Conservation (phyloP, 441 rosid species). For the Syzygium malaccense region DNA sequence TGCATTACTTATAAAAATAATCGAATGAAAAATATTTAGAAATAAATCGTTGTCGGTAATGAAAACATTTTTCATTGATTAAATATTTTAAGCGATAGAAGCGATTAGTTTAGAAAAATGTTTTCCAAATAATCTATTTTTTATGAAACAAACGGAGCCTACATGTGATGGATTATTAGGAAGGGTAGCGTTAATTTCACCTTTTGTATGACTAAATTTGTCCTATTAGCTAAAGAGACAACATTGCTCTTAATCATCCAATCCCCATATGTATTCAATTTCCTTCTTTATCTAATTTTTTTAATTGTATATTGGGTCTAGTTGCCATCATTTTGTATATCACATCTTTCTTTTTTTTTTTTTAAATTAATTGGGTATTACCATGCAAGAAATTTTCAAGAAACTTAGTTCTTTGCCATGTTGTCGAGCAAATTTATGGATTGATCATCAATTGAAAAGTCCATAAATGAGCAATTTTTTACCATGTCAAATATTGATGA, state of each 20-base stretch:
- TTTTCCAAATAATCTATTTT: background rate
- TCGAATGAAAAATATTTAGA: background rate
- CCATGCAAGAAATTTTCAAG: background rate
- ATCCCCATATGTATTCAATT: background rate
- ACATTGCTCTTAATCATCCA: background rate
- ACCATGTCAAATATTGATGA: background rate
- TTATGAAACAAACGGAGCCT: background rate
- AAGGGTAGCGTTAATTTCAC: background rate
- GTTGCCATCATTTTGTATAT: background rate
- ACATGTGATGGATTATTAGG: background rate
- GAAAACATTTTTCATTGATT: background rate
- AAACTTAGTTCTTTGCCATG: background rate
- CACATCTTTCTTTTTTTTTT: background rate
- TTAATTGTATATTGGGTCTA: background rate
- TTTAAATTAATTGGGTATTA: background rate
- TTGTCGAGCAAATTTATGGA: background rate
- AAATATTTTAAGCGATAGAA: background rate
- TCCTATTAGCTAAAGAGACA: background rate
- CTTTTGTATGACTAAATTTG: background rate
- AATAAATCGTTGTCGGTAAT: background rate
- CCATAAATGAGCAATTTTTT: background rate
- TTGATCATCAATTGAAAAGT: background rate
- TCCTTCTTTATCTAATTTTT: background rate
- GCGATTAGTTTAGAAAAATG: rapidly evolving
- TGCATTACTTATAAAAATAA: background rate